Conservation (phyloP, 805 yeast genomes). For the Candida arabinofermentans region DNA sequence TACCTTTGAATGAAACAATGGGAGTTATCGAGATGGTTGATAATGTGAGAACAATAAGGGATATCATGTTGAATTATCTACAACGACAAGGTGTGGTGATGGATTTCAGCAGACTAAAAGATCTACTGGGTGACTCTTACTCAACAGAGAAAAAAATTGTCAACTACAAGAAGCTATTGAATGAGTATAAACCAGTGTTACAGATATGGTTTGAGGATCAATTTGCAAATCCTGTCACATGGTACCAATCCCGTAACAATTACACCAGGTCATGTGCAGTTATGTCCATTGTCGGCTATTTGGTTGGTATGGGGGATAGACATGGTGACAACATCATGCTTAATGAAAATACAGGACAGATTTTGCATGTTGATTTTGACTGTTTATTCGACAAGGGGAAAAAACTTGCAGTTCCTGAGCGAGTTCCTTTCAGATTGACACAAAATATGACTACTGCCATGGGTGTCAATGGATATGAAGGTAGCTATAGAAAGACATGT, state of each 20-base stretch:
- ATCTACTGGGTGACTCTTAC: slow-evolving; percentile 19
- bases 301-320: slow-evolving; percentile 92
- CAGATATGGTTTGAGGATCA: slow-evolving; percentile 85
- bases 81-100: slow-evolving; percentile 23
- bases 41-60: slow-evolving; percentile 66
- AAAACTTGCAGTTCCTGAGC: slow-evolving; percentile 74
- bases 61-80: slow-evolving; percentile 40
- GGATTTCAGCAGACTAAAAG: slow-evolving; percentile 27
- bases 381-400: slow-evolving; percentile 88
- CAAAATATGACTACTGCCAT: slow-evolving; percentile 81
- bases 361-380: slow-evolving; percentile 94
- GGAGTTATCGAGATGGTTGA: slow-evolving; percentile 92
- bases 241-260: slow-evolving; percentile 77
- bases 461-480: slow-evolving; percentile 87
- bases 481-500: slow-evolving; percentile 78
- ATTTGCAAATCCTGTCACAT: slow-evolving; percentile 82
- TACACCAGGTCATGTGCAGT: slow-evolving; percentile 84
- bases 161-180: slow-evolving; percentile 32
- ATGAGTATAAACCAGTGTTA: slow-evolving; percentile 61
- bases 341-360: slow-evolving; percentile 67
- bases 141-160: slow-evolving; percentile 30
- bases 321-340: slow-evolving; percentile 90
- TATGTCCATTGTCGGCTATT: slow-evolving; percentile 95
- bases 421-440: slow-evolving; percentile 91
- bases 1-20: slow-evolving; percentile 78